Evolutionary conservation across 352 stramenopile genomes (phyloP).

Genomic region (Phytophthora syringae): DNA sequence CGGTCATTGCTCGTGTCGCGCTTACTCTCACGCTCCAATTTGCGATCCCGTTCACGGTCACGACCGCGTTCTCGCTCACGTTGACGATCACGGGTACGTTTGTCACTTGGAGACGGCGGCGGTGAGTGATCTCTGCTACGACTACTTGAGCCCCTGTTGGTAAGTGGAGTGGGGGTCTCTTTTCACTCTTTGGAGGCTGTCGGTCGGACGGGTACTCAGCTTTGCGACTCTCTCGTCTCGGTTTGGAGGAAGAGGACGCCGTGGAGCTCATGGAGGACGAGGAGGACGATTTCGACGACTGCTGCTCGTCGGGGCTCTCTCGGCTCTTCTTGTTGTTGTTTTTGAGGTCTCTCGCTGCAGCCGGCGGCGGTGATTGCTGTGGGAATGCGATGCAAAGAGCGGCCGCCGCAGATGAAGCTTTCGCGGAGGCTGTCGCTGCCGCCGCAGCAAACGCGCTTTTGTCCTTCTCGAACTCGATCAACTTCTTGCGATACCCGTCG

Average conservation of each 20-base stretch:
- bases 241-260: constrained; percentile 19
- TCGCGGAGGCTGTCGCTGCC: constrained; percentile 13
- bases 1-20: constrained; percentile 35
- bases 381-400: constrained; percentile 2
- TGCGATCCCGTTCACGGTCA: constrained; percentile 31
- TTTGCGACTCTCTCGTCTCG: constrained; percentile 20
- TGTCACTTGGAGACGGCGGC: constrained; percentile 16
- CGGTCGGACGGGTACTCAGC: constrained; percentile 15
- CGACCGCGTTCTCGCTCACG: constrained; percentile 23
- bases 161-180: constrained; percentile 27
- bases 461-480: constrained; percentile 74
- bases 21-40: constrained; percentile 35
- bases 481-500: constrained; percentile 80
- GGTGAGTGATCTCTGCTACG: constrained; percentile 21
- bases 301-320: constrained; percentile 18
- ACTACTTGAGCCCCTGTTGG: constrained; percentile 17
- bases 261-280: constrained; percentile 37
- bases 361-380: constrained; percentile 2
- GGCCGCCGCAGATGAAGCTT: constrained; percentile 12
- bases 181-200: constrained; percentile 20
- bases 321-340: constrained; percentile 41
- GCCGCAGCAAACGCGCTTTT: constrained; percentile 45
- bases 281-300: constrained; percentile 22
- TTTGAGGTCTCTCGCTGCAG: constrained; percentile 2
- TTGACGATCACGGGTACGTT: constrained; percentile 19